phyloP scores from a whole-genome alignment of 257 asterid species.

The Gardenia jasminoides region DNA sequence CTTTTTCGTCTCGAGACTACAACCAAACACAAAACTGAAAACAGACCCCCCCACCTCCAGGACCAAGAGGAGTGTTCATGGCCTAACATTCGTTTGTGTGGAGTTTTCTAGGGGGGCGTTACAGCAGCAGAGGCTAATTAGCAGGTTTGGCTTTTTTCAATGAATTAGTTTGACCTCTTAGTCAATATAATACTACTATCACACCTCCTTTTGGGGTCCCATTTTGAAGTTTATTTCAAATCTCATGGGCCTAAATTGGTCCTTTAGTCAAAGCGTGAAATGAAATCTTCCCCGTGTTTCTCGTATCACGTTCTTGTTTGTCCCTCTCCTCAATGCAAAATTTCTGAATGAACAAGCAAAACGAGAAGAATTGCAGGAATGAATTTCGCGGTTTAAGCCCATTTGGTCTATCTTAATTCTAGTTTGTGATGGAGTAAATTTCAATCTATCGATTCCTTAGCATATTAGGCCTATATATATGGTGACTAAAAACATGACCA shows the following conservation, averaged over 20 bases:
- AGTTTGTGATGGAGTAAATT: neutral
- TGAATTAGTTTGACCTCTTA: constrained; percentile 25
- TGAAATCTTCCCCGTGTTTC: neutral
- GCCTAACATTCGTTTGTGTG: constrained; percentile 34
- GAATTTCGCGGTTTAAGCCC: neutral
- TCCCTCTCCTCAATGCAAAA: neutral
- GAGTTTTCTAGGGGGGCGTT: constrained; percentile 19
- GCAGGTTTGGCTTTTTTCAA: constrained; percentile 18
- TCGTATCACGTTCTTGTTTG: neutral
- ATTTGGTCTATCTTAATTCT: neutral
- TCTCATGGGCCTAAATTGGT: neutral
- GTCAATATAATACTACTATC: neutral
- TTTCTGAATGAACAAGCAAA: neutral
- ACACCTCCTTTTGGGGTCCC: neutral
- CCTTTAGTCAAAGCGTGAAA: constrained; percentile 4
- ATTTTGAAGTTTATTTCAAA: neutral
- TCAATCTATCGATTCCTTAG: neutral
- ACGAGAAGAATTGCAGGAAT: neutral
- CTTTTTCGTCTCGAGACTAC: constrained; percentile 39
- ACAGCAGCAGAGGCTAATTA: constrained; percentile 21
- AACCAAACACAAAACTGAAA: constrained; percentile 16
- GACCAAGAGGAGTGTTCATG: constrained; percentile 20
- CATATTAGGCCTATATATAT: neutral
- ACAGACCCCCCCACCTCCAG: constrained; percentile 7
- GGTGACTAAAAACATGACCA: neutral